Evolutionary conservation across 441 rosid species (phyloP).

Genomic region (Bocquillonia castaneifolia): DNA sequence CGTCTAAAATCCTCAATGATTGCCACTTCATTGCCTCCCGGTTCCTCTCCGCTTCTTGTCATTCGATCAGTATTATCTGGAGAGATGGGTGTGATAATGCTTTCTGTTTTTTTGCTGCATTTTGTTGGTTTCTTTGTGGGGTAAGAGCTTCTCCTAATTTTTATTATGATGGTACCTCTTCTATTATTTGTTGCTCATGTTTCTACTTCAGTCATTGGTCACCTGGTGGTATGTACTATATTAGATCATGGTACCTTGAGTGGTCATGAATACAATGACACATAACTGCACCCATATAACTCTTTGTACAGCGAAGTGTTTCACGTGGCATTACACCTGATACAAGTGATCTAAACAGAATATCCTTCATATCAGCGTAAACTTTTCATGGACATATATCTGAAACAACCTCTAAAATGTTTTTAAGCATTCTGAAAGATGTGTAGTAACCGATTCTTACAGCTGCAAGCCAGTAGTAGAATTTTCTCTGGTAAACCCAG

Average conservation of each 20-base stretch:
- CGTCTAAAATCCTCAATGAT: constrained; percentile 42
- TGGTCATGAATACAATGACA: neutral
- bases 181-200: neutral
- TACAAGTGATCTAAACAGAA: neutral
- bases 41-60: constrained; percentile 29
- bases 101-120: constrained; percentile 52
- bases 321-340: neutral
- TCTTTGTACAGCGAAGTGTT: neutral
- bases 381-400: neutral
- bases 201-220: neutral
- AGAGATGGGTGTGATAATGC: constrained; percentile 41
- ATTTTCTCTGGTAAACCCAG: neutral
- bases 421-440: neutral
- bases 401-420: neutral
- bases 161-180: neutral
- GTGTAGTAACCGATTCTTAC: neutral
- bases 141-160: constrained; percentile 28
- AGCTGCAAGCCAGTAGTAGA: neutral
- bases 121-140: constrained; percentile 55
- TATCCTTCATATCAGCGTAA: neutral
- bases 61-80: constrained; percentile 38
- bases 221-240: neutral
- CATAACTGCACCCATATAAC: neutral
- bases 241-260: neutral
- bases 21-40: constrained; percentile 32